Percentiles rank a stretch among this genome's conserved stretches.
These are phyloP conservation scores for Colletotrichum orchidophilum DNA, from an alignment of 2,329 filamentous ascomycete genomes.

Conservation along the genomic window DNA sequence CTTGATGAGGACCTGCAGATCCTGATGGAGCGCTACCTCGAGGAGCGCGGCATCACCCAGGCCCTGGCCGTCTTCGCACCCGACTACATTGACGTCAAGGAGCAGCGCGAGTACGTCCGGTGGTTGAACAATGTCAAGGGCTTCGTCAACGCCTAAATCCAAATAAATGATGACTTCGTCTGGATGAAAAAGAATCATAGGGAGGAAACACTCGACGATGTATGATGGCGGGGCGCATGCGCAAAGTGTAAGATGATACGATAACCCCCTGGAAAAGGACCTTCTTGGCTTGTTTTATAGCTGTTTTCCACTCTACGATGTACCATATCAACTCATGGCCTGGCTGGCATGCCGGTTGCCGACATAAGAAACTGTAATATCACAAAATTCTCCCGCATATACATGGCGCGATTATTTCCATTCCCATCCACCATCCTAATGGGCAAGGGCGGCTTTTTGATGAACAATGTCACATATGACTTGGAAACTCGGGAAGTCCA, in stretches of 20 bases:
- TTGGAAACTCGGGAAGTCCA: background rate
- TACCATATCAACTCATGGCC: conserved; percentile 34
- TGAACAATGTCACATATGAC: too few relatives aligned
- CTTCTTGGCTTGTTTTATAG: conserved; percentile 33
- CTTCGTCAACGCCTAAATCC: conserved; percentile 77
- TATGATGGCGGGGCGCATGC: conserved; percentile 20
- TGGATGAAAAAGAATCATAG: conserved; percentile 3
- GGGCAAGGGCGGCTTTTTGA: background rate
- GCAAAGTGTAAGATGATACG: conserved; percentile 31
- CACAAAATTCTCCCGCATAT: conserved; percentile 1
- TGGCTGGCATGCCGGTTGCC: conserved; percentile 19
- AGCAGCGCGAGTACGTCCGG: conserved; percentile 94
- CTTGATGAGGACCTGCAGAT: conserved; percentile 96
- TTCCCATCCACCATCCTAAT: background rate
- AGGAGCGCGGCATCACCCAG: conserved; percentile 91
- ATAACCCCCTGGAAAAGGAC: conserved; percentile 10
- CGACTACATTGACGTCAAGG: conserved; percentile 97
- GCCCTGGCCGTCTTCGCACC: conserved; percentile 89
- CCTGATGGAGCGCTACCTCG: conserved; percentile 90
- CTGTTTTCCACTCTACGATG: conserved; percentile 35
- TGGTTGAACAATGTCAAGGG: conserved; percentile 91
- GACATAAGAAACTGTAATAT: conserved; percentile 30
- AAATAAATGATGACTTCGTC: background rate
- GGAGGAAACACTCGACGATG: conserved; percentile 25
- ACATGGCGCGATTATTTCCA: too few relatives aligned